phyloP scores from a whole-genome alignment of 495 filamentous ascomycete species.

The Rostrohypoxylon terebratum region DNA sequence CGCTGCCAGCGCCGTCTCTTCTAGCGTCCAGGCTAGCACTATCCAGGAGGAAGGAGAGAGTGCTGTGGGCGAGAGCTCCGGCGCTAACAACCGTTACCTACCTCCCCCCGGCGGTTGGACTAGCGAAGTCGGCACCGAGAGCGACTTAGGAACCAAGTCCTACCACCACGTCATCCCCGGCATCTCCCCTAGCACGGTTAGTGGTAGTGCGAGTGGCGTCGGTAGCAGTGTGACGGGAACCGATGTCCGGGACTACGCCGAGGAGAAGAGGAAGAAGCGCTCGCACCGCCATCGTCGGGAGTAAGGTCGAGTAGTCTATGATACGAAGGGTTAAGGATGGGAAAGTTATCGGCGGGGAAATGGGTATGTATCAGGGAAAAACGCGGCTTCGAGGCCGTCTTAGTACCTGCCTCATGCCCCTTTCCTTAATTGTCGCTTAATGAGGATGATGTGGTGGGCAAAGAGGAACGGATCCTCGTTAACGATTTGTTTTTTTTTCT shows the following conservation, averaged over 20 bases:
- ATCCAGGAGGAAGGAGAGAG: slow-evolving; percentile 40
- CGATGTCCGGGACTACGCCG: slow-evolving; percentile 55
- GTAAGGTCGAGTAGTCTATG: not conserved
- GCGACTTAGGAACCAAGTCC: slow-evolving; percentile 78
- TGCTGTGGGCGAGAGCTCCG: slow-evolving; percentile 32
- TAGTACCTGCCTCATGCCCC: not conserved
- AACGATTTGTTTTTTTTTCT: not conserved
- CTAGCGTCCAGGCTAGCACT: slow-evolving; percentile 34
- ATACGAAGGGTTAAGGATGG: not conserved
- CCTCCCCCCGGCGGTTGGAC: slow-evolving; percentile 66
- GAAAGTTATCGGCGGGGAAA: not conserved
- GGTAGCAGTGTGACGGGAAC: slow-evolving; percentile 50
- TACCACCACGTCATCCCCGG: slow-evolving; percentile 86
- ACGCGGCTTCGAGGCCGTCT: not conserved
- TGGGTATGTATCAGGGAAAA: not conserved
- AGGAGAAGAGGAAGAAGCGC: slow-evolving; percentile 59
- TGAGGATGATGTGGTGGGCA: not conserved
- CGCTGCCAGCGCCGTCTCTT: slow-evolving; percentile 17
- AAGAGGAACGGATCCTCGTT: not conserved
- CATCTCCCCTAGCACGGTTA: slow-evolving; percentile 64
- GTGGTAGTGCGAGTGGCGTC: slow-evolving; percentile 55
- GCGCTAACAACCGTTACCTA: slow-evolving; percentile 34
- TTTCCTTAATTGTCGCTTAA: not conserved
- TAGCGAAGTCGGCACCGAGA: slow-evolving; percentile 63
- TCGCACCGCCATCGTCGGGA: slow-evolving; percentile 68